Evolutionary conservation across 345 rosid species (phyloP), one percentile per base, ranked within the genome.

Genomic region (Melastoma malabathricum): DNA sequence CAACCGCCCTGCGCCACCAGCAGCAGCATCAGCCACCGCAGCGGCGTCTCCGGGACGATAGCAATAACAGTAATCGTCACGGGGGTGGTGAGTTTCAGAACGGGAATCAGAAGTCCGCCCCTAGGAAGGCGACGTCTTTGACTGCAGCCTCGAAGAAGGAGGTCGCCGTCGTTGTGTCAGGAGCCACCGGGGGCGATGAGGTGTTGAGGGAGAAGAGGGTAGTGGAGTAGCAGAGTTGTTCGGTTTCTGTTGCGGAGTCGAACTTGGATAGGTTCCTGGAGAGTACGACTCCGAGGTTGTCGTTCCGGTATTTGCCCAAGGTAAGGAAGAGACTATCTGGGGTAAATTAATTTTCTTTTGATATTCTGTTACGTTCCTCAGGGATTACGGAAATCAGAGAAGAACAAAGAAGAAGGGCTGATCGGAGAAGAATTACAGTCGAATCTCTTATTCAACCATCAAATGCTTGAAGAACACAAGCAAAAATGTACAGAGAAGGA

Each of bases 191-290:
- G 12, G 41, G 12, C 41, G 41, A 34, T 12, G 41, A 34, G 41
- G 41, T 34, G 41, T 34, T 8, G 41, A 34, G 41, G 41, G 77
- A 69, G 62, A 59, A 46, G 31, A 72, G 59, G 27, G 59, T 57
- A 55, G 63, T 45, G 45, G 68, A 68, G 0, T 76, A 68, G 14
- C 68, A 74, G 29, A 68, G 52, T 52, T 71, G 78, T 31, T 73
- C 78, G 13, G 64, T 60, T 66, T 10, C 74, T 72, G 16, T 66
- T 74, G 16, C 70, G 63, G 59, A 23, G 23, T 71, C 96, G 38
- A 90, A 86, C 72, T 86, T 86, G 78, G 94, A 86, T 84, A 80
- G 89, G 60, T 90, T 90, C 83, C 75, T 90, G 83, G 84, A 79
- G 68, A 58, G 56, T 47, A 83, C 98, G 5, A 78, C 94, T 57